Evolutionary conservation across 2,329 filamentous ascomycete genomes (phyloP), one percentile per base, ranked within the genome.

Genomic region (Dothideomycetes sp.): DNA sequence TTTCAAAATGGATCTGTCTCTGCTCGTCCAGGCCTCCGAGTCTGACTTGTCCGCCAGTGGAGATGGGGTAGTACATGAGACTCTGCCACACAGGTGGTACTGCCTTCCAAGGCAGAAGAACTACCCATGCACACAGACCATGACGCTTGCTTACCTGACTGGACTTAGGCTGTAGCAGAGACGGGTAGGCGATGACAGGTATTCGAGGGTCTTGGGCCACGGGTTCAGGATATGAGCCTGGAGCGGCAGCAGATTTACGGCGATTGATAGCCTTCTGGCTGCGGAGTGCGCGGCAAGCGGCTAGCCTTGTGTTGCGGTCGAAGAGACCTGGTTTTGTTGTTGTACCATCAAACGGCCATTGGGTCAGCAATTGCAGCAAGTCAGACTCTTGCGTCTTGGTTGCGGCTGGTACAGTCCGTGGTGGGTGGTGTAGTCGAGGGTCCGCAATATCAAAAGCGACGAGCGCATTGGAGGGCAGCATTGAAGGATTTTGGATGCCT

Each of bases 31-130:
- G 54, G 0, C 91, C 89, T 1, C 84, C 89, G 50, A 94, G 86
- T 17, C 81, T 73, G 1, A 85, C 82, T 45, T 86, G 93, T 0
- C 82, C 80, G 6, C 87, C 87, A 1, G 79, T 82, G 0, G 79
- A 82, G 1, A 93, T 69, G 0, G 85, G 84, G 45, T 80, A 86
- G 55, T 86, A 86, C 63, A 94, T 81, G 11, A 96, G 64, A 33
- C 77, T 79, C 52, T 89, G 82, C 91, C 91, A 98, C 22, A 95
- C 69, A 0, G 85, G 77, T 24, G 78, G 68, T 24, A 96, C 82
- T 52, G 84, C 94, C 56, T 84, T 87, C 86, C 89, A 95, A 0
- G 91, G 91, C 3, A 91, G 71, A 17, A 96, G 68, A 1, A 96
- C 58, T 0, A 80, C 91, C 86, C 87, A 96, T 0, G 71, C 79